Evolutionary conservation across 768 basidiomycete genomes (phyloP).

Genomic region (Lanmaoa rubissima): DNA sequence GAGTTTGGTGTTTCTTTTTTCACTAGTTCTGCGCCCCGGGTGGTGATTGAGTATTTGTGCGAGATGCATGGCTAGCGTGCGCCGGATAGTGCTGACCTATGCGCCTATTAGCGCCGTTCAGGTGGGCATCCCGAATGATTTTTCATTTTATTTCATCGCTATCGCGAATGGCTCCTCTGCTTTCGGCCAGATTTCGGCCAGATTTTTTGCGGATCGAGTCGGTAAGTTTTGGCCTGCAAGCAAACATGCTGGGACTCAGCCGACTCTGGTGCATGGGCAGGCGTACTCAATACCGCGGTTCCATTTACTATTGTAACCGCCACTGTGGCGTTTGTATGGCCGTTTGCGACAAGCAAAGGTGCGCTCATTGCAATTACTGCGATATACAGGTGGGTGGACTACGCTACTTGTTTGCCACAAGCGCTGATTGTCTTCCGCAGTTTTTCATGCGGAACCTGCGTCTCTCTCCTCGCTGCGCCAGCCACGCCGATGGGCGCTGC

Average conservation of each 20-base stretch:
- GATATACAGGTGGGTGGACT: constrained; percentile 58
- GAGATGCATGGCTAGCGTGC: neutral
- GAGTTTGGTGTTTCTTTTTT: constrained; percentile 12
- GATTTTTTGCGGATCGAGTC: constrained; percentile 51
- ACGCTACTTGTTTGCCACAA: neutral
- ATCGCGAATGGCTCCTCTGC: constrained; percentile 67
- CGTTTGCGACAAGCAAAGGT: constrained; percentile 47
- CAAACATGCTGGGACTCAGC: neutral
- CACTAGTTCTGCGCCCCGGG: too few relatives aligned
- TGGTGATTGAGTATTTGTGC: neutral
- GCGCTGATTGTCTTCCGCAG: constrained; percentile 30
- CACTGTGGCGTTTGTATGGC: constrained; percentile 68
- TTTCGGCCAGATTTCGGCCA: constrained; percentile 56
- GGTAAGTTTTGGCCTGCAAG: constrained; percentile 35
- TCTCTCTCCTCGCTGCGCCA: constrained; percentile 54
- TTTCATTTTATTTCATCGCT: constrained; percentile 64
- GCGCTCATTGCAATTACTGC: constrained; percentile 53
- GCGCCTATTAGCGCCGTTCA: constrained; percentile 55
- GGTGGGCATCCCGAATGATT: constrained; percentile 46
- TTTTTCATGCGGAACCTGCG: constrained; percentile 60
- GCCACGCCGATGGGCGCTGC: constrained; percentile 59
- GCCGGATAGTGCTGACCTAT: constrained; percentile 57
- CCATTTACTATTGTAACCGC: constrained; percentile 58
- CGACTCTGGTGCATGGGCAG: constrained; percentile 32
- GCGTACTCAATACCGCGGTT: constrained; percentile 65